Evolutionary conservation across 768 basidiomycete species (phyloP).

Genomic region (Hypholoma fasciculare): DNA sequence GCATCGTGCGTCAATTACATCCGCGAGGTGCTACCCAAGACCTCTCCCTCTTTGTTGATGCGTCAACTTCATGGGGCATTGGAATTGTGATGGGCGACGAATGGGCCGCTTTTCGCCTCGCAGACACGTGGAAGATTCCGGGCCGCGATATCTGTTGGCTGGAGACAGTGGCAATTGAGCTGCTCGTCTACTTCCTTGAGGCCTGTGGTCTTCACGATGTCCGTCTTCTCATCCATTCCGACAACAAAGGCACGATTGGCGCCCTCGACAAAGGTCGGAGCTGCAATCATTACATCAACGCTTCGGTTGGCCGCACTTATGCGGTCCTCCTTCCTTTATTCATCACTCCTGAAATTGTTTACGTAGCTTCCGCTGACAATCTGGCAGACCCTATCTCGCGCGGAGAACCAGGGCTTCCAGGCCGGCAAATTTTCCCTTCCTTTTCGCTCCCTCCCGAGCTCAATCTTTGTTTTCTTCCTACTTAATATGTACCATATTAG

Average conservation of each 20-base stretch:
- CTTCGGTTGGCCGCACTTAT: constrained; percentile 22
- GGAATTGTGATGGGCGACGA: neutral
- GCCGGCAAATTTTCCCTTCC: too few relatives aligned
- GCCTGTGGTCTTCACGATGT: constrained; percentile 5
- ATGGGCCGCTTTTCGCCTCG: constrained; percentile 10
- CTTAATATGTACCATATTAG: too few relatives aligned
- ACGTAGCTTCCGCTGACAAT: constrained; percentile 26
- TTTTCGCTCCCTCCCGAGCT: too few relatives aligned
- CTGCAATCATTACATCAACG: constrained; percentile 28
- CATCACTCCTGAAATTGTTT: constrained; percentile 19
- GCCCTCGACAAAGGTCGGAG: constrained; percentile 30
- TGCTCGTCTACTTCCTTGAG: constrained; percentile 20
- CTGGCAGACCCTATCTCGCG: constrained; percentile 27
- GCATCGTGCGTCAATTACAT: constrained; percentile 15
- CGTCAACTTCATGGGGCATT: constrained; percentile 13
- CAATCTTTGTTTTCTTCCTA: too few relatives aligned
- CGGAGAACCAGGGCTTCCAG: constrained; percentile 9
- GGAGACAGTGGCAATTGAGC: constrained; percentile 21
- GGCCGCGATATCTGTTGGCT: constrained; percentile 27
- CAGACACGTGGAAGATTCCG: constrained; percentile 11
- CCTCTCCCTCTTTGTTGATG: constrained; percentile 8
- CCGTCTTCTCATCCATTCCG: constrained; percentile 26
- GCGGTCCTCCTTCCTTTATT: constrained; percentile 12
- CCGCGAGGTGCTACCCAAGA: neutral
- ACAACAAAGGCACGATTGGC: constrained; percentile 38